These are phyloP conservation scores for Xylaria sp. DNA, from an alignment of 2,329 filamentous ascomycete species.

Conservation along the genomic window DNA sequence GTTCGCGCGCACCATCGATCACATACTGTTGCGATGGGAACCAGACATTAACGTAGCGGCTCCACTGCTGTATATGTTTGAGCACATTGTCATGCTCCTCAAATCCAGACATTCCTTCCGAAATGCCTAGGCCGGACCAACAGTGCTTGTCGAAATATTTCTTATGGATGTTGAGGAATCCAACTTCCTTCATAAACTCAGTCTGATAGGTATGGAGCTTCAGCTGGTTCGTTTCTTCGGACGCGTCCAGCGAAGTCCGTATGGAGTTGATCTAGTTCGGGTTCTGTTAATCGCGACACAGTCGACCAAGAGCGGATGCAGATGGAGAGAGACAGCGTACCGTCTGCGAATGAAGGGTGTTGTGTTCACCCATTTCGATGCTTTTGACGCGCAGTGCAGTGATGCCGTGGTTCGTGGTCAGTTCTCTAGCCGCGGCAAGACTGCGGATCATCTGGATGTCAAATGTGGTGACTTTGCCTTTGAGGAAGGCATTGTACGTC, in stretches of 20 bases:
- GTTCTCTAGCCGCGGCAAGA: slow-evolving; percentile 6
- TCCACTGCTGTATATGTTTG: slow-evolving; percentile 13
- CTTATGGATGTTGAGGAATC: slow-evolving; percentile 4
- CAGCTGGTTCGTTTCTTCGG: background rate
- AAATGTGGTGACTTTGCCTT: slow-evolving; percentile 16
- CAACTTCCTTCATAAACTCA: slow-evolving; percentile 3
- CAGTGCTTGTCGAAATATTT: background rate
- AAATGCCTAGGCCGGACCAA: background rate
- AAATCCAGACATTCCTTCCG: slow-evolving; percentile 1
- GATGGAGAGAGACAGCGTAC: too few species aligned
- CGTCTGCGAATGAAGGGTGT: background rate
- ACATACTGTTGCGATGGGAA: background rate
- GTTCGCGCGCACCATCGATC: slow-evolving; percentile 23
- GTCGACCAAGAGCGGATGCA: too few species aligned
- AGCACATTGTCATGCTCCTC: slow-evolving; percentile 14
- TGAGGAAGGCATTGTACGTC: slow-evolving; percentile 16
- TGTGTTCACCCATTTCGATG: slow-evolving; percentile 1
- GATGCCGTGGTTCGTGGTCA: background rate
- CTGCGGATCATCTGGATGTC: slow-evolving; percentile 11
- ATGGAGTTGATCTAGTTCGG: slow-evolving; percentile 10
- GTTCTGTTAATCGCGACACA: background rate
- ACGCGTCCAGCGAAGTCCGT: background rate
- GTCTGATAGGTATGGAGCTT: background rate
- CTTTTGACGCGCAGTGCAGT: background rate
- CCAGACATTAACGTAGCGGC: slow-evolving; percentile 3